Base-by-base conservation (phyloP, 208 protist species). In the Kentomonas sorsogonicus region DNA sequence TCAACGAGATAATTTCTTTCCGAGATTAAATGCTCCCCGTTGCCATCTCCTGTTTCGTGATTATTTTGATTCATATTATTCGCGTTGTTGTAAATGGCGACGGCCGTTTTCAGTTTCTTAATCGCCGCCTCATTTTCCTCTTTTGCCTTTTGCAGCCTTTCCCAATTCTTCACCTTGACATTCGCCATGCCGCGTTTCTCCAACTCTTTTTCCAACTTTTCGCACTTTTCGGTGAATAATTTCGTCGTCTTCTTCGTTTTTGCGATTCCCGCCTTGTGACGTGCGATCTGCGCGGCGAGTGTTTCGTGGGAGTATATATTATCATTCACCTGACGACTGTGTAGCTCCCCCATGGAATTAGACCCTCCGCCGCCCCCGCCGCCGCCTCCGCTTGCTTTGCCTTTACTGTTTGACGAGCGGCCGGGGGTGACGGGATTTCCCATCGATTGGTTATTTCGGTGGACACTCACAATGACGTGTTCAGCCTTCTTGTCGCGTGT, bases 111-210 rank as follows among this genome's bases (percentile, higher is more conserved):
- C 27, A 66, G 60, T 51, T 48, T 45, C 29, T 77, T 61, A 3
- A 69, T 69, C 4, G 30, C 11, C 22, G 71, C 69, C 2, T 45
- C 61, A 20, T 83, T 78, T 0, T 41, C 38, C 46, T 79, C 55
- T 30, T 66, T 55, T 6, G 11, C 45, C 16, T 60, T 48, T 23
- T 70, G 55, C 26, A 89, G 68, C 10, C 52, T 69, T 22, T 60
- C 62, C 52, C 86, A 88, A 2, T 85, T 72, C 54, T 86, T 86
- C 10, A 68, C 53, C 0, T 64, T 74, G 11, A 90, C 79, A 27
- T 63, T 40, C 0, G 63, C 53, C 18, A 70, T 54, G 41, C 59
- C 50, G 36, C 65, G 58, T 1, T 33, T 18, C 46, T 52, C 33
- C 13, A 88, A 57, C 27, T 77, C 52, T 47, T 62, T 51, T 20